Conservation (phyloP, 768 basidiomycete species). For the Boletus tomentosulus region DNA sequence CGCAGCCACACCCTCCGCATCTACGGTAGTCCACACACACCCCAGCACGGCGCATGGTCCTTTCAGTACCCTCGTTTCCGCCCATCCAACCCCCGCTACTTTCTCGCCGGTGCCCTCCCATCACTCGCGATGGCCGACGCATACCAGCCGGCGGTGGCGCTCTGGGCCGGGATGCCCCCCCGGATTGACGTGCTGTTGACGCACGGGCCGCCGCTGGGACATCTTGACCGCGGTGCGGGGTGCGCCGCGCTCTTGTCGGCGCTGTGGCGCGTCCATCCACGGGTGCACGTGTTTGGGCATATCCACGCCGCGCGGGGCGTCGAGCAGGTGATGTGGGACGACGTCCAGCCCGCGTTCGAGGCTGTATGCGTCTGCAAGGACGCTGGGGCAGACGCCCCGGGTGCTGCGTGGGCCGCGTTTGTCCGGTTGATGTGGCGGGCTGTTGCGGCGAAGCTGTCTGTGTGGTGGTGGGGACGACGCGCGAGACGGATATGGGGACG, state of each 20-base stretch:
- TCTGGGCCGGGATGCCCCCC: conserved; percentile 31
- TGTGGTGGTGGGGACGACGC: conserved; percentile 8
- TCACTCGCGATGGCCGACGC: no score
- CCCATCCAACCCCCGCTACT: no score
- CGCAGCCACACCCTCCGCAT: conserved; percentile 29
- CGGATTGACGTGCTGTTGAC: conserved; percentile 40
- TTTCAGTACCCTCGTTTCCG: conserved; percentile 11
- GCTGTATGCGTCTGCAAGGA: conserved; percentile 17
- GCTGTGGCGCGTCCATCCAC: conserved; percentile 34
- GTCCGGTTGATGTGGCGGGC: conserved; percentile 13
- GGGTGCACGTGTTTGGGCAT: conserved; percentile 41
- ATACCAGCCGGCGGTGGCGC: conserved; percentile 1
- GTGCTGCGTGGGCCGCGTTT: conserved; percentile 9
- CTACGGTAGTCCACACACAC: conserved; percentile 40
- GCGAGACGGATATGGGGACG: conserved; percentile 7
- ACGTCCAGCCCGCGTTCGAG: conserved; percentile 29
- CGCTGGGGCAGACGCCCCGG: conserved; percentile 2
- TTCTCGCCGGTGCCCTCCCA: no score
- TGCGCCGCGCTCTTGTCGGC: conserved; percentile 32
- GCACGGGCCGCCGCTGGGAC: conserved; percentile 38
- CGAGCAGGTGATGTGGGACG: conserved; percentile 31
- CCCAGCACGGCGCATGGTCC: conserved; percentile 26
- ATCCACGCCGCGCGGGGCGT: conserved; percentile 37
- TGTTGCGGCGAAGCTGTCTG: conserved; percentile 1
- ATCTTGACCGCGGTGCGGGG: conserved; percentile 31